phyloP scores from a whole-genome alignment of 2,329 filamentous ascomycete genomes.

The Ascocoryne sarcoides region DNA sequence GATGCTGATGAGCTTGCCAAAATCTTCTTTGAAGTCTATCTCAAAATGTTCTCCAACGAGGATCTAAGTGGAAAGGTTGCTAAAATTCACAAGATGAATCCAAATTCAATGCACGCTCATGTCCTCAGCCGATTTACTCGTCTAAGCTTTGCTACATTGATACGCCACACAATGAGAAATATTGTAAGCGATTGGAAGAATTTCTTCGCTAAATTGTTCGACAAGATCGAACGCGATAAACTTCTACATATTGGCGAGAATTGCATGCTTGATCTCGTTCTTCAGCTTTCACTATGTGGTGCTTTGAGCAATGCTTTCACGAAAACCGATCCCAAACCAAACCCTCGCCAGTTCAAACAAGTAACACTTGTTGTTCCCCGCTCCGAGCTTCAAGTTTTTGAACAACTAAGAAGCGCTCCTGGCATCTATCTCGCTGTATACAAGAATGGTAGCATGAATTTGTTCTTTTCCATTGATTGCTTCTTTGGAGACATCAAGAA shows the following conservation, averaged over 20 bases:
- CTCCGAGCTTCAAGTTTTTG: not conserved
- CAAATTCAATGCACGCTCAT: not conserved
- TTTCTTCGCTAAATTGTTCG: not conserved
- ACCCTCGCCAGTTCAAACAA: not conserved
- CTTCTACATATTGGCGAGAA: not conserved
- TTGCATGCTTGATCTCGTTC: not conserved
- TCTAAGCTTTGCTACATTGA: not conserved
- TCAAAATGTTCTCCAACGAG: not conserved
- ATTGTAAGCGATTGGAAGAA: not conserved
- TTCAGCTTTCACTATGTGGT: not conserved
- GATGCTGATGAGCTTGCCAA: not conserved
- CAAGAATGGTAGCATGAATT: not conserved
- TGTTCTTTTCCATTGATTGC: not conserved
- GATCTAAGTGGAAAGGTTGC: not conserved
- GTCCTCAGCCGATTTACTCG: not conserved
- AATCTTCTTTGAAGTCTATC: not conserved
- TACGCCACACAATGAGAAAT: not conserved
- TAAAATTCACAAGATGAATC: not conserved
- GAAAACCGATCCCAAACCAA: not conserved
- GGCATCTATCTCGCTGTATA: not conserved
- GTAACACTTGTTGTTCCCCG: not conserved
- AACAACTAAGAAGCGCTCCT: not conserved
- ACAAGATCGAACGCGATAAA: not conserved
- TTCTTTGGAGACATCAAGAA: not conserved
- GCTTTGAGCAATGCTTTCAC: not conserved